Evolutionary conservation across 164 flowering plant genomes (phyloP).

Genomic region (Cinnamomum chago): DNA sequence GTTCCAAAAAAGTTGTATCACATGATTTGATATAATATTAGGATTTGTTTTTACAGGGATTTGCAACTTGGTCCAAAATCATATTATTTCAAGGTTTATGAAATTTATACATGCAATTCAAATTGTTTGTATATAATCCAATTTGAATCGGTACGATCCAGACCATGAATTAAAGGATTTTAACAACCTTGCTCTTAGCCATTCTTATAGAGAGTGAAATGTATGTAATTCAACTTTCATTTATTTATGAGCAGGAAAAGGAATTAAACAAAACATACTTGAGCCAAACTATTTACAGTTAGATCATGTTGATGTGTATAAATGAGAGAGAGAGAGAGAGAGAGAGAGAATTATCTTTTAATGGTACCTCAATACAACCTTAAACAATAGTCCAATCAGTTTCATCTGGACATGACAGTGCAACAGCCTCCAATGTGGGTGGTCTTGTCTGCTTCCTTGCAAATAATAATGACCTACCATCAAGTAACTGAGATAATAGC

Average conservation of each 20-base stretch:
- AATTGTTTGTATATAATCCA: too few species aligned
- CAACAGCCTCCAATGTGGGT: slow-evolving; percentile 25
- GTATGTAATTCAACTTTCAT: background rate
- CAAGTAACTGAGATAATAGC: slow-evolving; percentile 42
- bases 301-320: background rate
- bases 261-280: background rate
- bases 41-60: too few species aligned
- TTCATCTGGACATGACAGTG: slow-evolving; percentile 28
- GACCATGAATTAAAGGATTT: too few species aligned
- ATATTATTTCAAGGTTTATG: too few species aligned
- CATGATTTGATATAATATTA: too few species aligned
- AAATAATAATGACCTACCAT: slow-evolving; percentile 56
- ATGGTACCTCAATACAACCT: slow-evolving; percentile 4
- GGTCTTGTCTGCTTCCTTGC: slow-evolving; percentile 64
- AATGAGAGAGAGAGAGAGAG: background rate
- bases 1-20: too few species aligned
- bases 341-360: background rate
- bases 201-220: background rate
- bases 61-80: too few species aligned
- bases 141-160: too few species aligned
- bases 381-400: slow-evolving; percentile 61
- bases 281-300: slow-evolving; percentile 21
- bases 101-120: too few species aligned
- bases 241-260: background rate
- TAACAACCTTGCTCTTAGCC: background rate